Percentiles rank a stretch among this genome's conserved stretches.
phyloP scores from a whole-genome alignment of 1,139 yeast genomes.

The Hyphopichia fennica region DNA sequence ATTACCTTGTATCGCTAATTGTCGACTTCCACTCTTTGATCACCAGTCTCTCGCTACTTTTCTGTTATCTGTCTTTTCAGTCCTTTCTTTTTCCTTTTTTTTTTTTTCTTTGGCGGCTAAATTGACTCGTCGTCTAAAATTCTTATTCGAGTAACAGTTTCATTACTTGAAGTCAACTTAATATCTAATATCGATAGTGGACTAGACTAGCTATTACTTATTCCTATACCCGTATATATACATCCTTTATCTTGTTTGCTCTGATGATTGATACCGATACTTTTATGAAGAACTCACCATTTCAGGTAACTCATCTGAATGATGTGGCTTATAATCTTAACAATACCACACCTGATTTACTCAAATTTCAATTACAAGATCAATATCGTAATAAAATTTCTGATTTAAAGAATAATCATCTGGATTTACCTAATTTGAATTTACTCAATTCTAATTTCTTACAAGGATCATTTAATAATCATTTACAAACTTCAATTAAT shows the following conservation, averaged over 20 bases:
- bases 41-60: too few species aligned
- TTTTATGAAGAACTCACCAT: constrained; percentile 40
- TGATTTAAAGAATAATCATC: constrained; percentile 20
- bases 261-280: constrained; percentile 36
- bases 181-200: too few species aligned
- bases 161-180: too few species aligned
- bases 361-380: constrained; percentile 47
- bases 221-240: not conserved
- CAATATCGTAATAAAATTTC: constrained; percentile 32
- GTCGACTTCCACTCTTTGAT: too few species aligned
- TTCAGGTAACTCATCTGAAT: constrained; percentile 28
- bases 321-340: constrained; percentile 28
- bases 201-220: not conserved
- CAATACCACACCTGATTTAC: constrained; percentile 44
- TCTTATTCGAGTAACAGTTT: too few species aligned
- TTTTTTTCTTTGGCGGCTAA: too few species aligned
- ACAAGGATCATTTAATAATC: constrained; percentile 36
- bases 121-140: not conserved
- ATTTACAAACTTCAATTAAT: constrained; percentile 30
- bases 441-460: constrained; percentile 23
- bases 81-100: not conserved
- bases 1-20: too few species aligned
- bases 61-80: not conserved
- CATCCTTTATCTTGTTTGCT: not conserved
- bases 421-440: constrained; percentile 15